These are phyloP conservation scores for Zoysia pacifica DNA, from an alignment of 176 grass and related monocot species.

Conservation along the genomic window DNA sequence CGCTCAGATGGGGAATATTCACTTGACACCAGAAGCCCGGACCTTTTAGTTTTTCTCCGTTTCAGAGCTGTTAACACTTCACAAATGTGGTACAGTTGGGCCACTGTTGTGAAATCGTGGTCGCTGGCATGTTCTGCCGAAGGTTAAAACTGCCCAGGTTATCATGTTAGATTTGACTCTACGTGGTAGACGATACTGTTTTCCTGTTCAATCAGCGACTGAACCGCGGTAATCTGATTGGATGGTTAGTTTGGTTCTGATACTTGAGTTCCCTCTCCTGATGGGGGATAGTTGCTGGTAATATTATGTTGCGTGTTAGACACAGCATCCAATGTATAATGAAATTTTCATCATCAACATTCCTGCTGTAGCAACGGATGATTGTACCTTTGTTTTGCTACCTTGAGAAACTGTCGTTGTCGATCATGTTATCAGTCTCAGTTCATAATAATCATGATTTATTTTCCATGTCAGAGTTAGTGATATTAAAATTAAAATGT, in stretches of 20 bases:
- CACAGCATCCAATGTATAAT: background rate
- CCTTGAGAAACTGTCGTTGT: too few species aligned
- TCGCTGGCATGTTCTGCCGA: background rate
- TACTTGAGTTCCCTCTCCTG: background rate
- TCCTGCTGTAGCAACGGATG: too few species aligned
- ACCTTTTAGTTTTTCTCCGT: background rate
- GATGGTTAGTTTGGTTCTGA: background rate
- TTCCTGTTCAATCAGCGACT: background rate
- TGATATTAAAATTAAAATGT: background rate
- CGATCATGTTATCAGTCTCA: too few species aligned
- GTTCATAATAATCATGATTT: background rate
- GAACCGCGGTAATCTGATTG: background rate
- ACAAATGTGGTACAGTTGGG: background rate
- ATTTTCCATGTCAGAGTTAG: background rate
- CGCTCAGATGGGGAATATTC: background rate
- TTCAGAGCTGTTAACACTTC: background rate
- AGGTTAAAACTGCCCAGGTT: background rate
- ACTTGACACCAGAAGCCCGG: background rate
- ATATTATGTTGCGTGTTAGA: background rate
- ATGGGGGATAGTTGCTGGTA: background rate
- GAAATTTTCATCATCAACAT: background rate
- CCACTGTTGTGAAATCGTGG: background rate
- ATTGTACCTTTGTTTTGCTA: too few species aligned
- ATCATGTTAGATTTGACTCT: background rate
- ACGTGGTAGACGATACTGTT: background rate